These are phyloP conservation scores for Exophiala sideris DNA, from an alignment of 2,329 filamentous ascomycete species.

Conservation along the genomic window DNA sequence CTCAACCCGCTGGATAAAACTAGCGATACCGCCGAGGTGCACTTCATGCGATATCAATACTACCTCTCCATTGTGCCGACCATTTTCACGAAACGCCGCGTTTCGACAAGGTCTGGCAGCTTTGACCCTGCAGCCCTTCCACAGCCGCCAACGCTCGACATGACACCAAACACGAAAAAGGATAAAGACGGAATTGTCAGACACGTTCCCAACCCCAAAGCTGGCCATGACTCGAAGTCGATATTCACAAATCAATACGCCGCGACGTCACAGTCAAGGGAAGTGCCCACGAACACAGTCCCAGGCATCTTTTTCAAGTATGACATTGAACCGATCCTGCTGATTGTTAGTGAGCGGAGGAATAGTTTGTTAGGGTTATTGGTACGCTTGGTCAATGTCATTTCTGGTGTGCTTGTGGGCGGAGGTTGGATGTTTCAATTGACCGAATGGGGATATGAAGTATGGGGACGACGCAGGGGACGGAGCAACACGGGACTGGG, in stretches of 20 bases:
- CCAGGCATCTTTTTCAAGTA: conserved; percentile 98
- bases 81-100: conserved; percentile 67
- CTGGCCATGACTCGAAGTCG: conserved; percentile 47
- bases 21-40: conserved; percentile 65
- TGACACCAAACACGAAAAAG: conserved; percentile 31
- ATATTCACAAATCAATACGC: conserved; percentile 97
- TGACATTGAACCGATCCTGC: conserved; percentile 91
- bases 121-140: conserved; percentile 42
- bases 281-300: conserved; percentile 65
- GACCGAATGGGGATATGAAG: conserved; percentile 66
- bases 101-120: conserved; percentile 30
- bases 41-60: conserved; percentile 98
- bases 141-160: conserved; percentile 34
- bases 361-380: conserved; percentile 70
- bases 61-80: conserved; percentile 94
- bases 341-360: conserved; percentile 79
- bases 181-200: conserved; percentile 31
- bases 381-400: conserved; percentile 82
- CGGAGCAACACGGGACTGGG: conserved; percentile 31
- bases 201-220: conserved; percentile 21
- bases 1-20: conserved; percentile 93
- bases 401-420: conserved; percentile 86
- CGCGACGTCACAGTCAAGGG: conserved; percentile 80
- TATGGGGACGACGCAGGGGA: conserved; percentile 42
- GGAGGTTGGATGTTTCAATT: conserved; percentile 91